Evolutionary conservation across 495 filamentous ascomycete species (phyloP), one percentile per base, ranked within the genome.

Genomic region (Viridothelium virens): DNA sequence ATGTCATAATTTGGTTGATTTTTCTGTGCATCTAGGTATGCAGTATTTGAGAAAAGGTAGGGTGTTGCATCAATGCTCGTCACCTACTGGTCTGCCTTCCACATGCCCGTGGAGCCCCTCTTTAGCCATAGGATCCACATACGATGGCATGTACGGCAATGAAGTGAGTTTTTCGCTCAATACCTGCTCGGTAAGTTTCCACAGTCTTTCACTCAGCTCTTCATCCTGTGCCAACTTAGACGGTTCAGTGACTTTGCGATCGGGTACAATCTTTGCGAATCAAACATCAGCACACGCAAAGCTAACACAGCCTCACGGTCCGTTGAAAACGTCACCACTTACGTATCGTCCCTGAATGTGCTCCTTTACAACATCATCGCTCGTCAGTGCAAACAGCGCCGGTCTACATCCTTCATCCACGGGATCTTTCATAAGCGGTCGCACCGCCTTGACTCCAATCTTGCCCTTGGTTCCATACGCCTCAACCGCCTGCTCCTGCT

Each of bases 391-490:
- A 67, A 79, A 84, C 18, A 85, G 65, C 12, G 76, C 79, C 4
- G 79, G 68, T n/a, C 82, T 70, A 63, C 80, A 82, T 0, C 80
- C 80, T 44, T 81, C 66, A 10, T 80, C 75, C 0, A 81, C 70
- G 0, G 79, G 79, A 66, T 84, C 79, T 53, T 82, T 83, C 79
- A 84, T 77, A 48, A 83, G 78, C 1, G 80, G 80, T 53, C 76
- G 70, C 2, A 72, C 67, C 18, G 74, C 72, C 44, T 65, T 71
- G 4, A 79, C 76, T 1, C 75, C 77, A 31, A 80, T 56, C 44
- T 79, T 83, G 6, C 72, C 76, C 56, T 76, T 62, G 9, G 69
- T 71, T 0, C 82, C 80, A 70, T 85, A 84, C 14, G 83, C 82
- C 3, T 84, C 80, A 18, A 77, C 76, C 0, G 77, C 80, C 67